phyloP scores from a whole-genome alignment of 1,139 yeast genomes.

The Taphrina confusa region DNA sequence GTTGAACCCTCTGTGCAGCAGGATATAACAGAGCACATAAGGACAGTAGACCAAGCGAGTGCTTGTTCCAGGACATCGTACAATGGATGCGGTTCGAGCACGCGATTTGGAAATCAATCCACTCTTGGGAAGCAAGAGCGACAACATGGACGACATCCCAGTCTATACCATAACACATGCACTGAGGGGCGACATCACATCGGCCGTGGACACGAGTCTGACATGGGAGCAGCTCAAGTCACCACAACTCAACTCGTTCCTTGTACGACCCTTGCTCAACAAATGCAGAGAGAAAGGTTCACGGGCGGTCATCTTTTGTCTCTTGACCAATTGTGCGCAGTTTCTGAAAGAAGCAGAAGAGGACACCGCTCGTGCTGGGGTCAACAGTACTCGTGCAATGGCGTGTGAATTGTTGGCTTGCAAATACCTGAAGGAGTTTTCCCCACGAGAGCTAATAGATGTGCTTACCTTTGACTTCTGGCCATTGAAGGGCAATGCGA shows the following conservation, averaged over 20 bases:
- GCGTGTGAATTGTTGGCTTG: constrained; percentile 61
- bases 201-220: constrained; percentile 53
- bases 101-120: constrained; percentile 20
- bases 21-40: too few species aligned
- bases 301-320: constrained; percentile 47
- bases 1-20: too few species aligned
- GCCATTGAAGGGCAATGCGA: constrained; percentile 43
- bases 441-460: constrained; percentile 53
- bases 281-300: constrained; percentile 43
- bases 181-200: constrained; percentile 46
- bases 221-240: constrained; percentile 60
- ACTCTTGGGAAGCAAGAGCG: constrained; percentile 8
- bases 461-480: constrained; percentile 50
- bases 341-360: constrained; percentile 55
- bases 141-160: constrained; percentile 45
- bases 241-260: constrained; percentile 56
- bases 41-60: too few species aligned
- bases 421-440: constrained; percentile 56
- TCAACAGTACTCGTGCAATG: constrained; percentile 56
- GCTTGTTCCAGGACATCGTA: too few species aligned
- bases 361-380: constrained; percentile 55
- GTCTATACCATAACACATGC: constrained; percentile 42
- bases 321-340: constrained; percentile 48
- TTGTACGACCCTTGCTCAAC: constrained; percentile 55
- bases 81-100: not conserved